Evolutionary conservation across 75 land plant genomes (phyloP).

Genomic region (Isoetes taiwanensis): DNA sequence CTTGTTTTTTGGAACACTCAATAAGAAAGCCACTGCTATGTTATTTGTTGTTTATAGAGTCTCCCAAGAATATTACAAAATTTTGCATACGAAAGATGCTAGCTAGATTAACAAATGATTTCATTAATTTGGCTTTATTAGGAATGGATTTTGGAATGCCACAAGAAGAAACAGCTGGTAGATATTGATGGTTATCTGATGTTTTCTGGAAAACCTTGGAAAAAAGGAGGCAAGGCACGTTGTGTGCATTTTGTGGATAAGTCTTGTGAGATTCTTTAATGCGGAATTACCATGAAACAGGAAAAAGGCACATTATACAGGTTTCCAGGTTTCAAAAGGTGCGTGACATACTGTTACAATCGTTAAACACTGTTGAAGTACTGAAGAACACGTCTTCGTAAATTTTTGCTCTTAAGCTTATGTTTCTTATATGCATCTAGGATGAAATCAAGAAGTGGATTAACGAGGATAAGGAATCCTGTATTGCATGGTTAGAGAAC

Average conservation of each 20-base stretch:
- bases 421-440: background rate
- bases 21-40: too few relatives aligned
- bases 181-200: constrained; percentile 67
- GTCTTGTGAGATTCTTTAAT: background rate
- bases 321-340: too few relatives aligned
- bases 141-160: constrained; percentile 85
- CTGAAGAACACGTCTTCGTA: background rate
- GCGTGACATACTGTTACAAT: too few relatives aligned
- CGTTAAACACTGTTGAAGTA: too few relatives aligned
- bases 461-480: constrained; percentile 9
- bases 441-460: constrained; percentile 16
- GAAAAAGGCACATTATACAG: too few relatives aligned
- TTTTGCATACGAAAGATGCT: background rate
- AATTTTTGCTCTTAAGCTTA: background rate
- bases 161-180: constrained; percentile 54
- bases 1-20: too few relatives aligned
- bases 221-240: constrained; percentile 9
- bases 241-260: background rate
- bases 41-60: too few relatives aligned
- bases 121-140: constrained; percentile 15
- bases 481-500: constrained; percentile 17
- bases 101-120: background rate
- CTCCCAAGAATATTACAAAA: background rate
- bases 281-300: too few relatives aligned
- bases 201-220: constrained; percentile 92